Evolutionary conservation across 2,329 filamentous ascomycete genomes (phyloP).

Genomic region (Allantophomopsis lycopodina): DNA sequence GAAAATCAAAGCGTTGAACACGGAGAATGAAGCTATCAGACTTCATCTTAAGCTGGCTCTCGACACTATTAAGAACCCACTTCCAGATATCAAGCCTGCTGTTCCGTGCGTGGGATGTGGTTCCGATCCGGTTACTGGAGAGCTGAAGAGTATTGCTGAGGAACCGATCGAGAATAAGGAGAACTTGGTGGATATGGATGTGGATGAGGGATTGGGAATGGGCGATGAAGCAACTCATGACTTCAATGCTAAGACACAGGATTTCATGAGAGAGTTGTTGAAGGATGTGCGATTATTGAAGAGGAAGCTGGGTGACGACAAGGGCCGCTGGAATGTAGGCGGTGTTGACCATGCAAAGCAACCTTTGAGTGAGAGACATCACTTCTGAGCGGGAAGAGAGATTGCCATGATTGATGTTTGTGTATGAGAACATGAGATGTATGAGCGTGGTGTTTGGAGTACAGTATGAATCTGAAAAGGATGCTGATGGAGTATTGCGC

Average conservation of each 20-base stretch:
- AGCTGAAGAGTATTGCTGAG: conserved; percentile 6
- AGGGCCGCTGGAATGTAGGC: conserved; percentile 32
- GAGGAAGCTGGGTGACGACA: conserved; percentile 76
- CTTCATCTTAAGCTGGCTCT: conserved; percentile 81
- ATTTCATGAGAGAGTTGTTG: conserved; percentile 74
- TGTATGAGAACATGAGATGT: not conserved
- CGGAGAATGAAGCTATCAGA: conserved; percentile 79
- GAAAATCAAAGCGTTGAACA: conserved; percentile 82
- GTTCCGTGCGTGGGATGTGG: conserved; percentile 11
- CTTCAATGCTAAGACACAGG: conserved; percentile 53
- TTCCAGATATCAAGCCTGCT: conserved; percentile 42
- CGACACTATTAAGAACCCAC: conserved; percentile 80
- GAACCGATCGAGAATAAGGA: conserved; percentile 16
- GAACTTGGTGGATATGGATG: conserved; percentile 8
- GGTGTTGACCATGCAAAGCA: conserved; percentile 18
- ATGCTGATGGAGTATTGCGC: too few relatives aligned
- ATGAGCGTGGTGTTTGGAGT: not conserved
- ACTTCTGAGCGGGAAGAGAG: not conserved
- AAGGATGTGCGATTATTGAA: conserved; percentile 70
- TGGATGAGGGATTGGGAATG: conserved; percentile 13
- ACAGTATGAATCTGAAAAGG: not conserved
- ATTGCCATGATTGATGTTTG: not conserved
- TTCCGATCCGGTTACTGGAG: not conserved
- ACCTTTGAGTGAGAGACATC: not conserved
- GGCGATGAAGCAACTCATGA: conserved; percentile 45